Percentiles rank a stretch among this genome's conserved stretches.
Conservation (phyloP, 345 rosid species). For the Kernera saxatilis region DNA sequence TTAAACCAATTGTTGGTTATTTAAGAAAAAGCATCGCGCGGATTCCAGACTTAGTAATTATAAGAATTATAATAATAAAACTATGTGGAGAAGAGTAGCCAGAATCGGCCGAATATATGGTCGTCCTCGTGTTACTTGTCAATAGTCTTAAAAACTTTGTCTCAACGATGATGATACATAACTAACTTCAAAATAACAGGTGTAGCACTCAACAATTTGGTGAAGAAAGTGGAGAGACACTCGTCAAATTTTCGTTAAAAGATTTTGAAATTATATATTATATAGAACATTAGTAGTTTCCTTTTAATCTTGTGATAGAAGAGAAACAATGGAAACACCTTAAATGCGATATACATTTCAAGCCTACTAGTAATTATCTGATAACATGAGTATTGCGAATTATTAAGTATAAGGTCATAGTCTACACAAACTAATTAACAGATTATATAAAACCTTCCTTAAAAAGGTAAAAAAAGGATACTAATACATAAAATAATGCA, state of each 20-base stretch:
- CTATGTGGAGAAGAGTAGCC: conserved; percentile 8
- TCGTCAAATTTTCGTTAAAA: neutral
- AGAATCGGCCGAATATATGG: conserved; percentile 11
- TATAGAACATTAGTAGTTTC: neutral
- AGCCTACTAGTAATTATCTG: neutral
- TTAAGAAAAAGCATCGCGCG: too few relatives aligned
- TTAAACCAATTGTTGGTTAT: too few relatives aligned
- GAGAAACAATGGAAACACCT: neutral
- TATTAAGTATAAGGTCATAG: neutral
- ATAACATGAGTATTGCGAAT: neutral
- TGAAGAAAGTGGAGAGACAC: conserved; percentile 24
- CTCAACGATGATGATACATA: conserved; percentile 15
- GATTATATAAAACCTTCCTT: neutral
- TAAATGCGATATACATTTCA: neutral
- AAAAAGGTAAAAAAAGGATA: neutral
- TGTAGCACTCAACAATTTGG: conserved; percentile 7
- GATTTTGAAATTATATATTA: neutral
- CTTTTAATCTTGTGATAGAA: neutral
- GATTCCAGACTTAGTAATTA: too few relatives aligned
- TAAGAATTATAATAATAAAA: neutral
- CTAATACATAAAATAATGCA: neutral
- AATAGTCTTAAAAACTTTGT: neutral
- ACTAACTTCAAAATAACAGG: conserved; percentile 6
- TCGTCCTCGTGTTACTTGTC: conserved; percentile 4
- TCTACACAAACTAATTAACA: neutral